Base-by-base conservation (phyloP, 148 eudicot species). In the Heliamphora exappendiculata region DNA sequence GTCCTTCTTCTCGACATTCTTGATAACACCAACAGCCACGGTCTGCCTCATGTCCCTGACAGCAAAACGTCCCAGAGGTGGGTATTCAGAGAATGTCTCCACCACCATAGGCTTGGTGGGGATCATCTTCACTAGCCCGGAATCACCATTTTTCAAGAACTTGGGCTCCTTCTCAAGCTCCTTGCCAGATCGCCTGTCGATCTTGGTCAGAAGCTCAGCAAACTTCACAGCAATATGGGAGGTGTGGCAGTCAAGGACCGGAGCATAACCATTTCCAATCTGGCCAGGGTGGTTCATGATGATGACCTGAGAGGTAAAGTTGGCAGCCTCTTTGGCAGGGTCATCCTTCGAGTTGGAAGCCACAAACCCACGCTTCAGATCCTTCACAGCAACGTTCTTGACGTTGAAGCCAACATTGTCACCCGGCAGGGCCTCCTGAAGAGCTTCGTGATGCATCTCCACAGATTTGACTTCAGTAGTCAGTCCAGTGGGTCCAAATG, bases 1-100 rank as follows among this genome's bases (percentile, higher is more conserved):
- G 3, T 83, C 85, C 85, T 83, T 83, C 85, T 83, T 83, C 65
- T 83, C 85, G 17, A 83, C 85, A n/a, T 78, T 76, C 78, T 83
- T 83, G 82, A 83, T 83, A 11, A 83, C 85, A 41, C 76, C 78
- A 14, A 79, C 81, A 14, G 81, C 77, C 67, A 79, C 77, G 0
- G 81, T 79, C 73, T 79, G 81, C 81, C 81, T 73, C 81, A 79
- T 79, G 77, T 79, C 81, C 73, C 77, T 73, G 5, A 79, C 81
- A 7, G 81, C 81, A 53, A 79, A 79, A 13, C 81, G 81, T 12
- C 81, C 81, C 33, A 79, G 62, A 29, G 81, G 81, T 4, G 81
- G 77, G 28, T 79, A 79, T 50, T 51, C 77, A 29, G 77, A 39
- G 55, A 79, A 79, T 3, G 81, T 79, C 67, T 79, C 81, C 22